Evolutionary conservation across 306 rosid species (phyloP), one percentile per base, ranked within the genome.

Genomic region (apple (Malus domestica)): DNA sequence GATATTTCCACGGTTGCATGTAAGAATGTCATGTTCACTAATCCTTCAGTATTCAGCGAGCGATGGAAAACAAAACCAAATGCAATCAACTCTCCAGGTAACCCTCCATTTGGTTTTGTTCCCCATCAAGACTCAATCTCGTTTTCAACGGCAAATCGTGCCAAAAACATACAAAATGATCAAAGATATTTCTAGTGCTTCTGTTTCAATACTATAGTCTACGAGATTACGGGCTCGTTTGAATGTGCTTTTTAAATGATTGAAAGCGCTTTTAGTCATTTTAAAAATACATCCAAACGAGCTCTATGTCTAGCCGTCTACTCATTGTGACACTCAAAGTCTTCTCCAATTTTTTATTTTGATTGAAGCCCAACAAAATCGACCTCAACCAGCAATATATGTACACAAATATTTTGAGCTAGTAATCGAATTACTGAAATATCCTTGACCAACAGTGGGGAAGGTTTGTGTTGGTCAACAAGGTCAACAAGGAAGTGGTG

Each of bases 401-500:
- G 55, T 6, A 5, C 20, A 51, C 18, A 16, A 18, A 32, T 16
- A 64, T 30, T 22, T 18, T 27, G 23, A 15, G 74, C 23, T 46
- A 45, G 15, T 2, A 61, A 27, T 64, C 16, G 44, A 68, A 68
- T 68, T 4, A 44, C 35, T 1, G 22, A 45, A 68, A 45, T 68
- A 25, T 16, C 8, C 59, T 16, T 9, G 40, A 68, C 12, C 22
- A 44, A 15, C 40, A 16, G 2, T 8, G 9, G 2, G 73, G 27
- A 27, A 27, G 35, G 38, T 13, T 68, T 38, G 52, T 54, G 22
- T 58, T 22, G 81, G 72, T 70, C 69, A 78, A 46, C 62, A 4
- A 13, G 81, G 72, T 70, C 69, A 78, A 46, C 62, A 4, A 14
- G 44, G 32, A 49, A 52, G 65, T 46, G 64, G 72, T 16, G 62